Base-by-base conservation (phyloP, 1,284 basidiomycete species). In the Puccinia triticina region DNA sequence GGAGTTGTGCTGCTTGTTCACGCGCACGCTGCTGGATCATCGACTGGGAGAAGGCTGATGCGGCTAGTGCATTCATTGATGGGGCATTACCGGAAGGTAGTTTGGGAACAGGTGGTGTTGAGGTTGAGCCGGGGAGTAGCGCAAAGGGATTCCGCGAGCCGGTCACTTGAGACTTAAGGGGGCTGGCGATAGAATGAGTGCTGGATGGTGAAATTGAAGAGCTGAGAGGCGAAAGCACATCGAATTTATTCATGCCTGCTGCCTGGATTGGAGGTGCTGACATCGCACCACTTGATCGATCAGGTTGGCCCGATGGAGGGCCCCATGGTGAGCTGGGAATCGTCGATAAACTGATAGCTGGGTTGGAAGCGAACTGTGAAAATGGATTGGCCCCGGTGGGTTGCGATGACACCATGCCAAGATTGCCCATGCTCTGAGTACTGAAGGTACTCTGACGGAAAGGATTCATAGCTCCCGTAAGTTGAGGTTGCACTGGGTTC, bases 131-230 rank as follows among this genome's bases (percentile, higher is more conserved):
- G 2, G 90, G 89, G 1, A 93, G 90, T 34, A 92, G 90, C 10
- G 95, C 95, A 85, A 99, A 99, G 0, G 96, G 96, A 89, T 99
- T 99, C 85, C 92, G 92, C 2, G 94, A 94, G 26, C 96, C 96
- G 0, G 96, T 99, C 87, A 93, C 91, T 87, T 98, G 96, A 7
- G 94, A 90, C 85, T 91, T 91, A n/a, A 98, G 90, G 1, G 83
- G 86, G 83, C 77, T 46, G 74, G 83, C 61, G 76, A 77, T 84
- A 82, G 81, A 83, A 14, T 83, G 84, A 79, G 34, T 77, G 77
- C n/a, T 84, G 78, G 59, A 29, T 67, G 85, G 85, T 37, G 86
- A 80, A 34, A 86, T 80, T 83, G 86, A 83, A 69, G 84, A 84
- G 82, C 83, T 84, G 76, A 85, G 76, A 29, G 84, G 83, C 73